These are phyloP conservation scores for Gaeumannomyces tritici DNA, from an alignment of 2,329 filamentous ascomycete genomes.

Conservation along the genomic window DNA sequence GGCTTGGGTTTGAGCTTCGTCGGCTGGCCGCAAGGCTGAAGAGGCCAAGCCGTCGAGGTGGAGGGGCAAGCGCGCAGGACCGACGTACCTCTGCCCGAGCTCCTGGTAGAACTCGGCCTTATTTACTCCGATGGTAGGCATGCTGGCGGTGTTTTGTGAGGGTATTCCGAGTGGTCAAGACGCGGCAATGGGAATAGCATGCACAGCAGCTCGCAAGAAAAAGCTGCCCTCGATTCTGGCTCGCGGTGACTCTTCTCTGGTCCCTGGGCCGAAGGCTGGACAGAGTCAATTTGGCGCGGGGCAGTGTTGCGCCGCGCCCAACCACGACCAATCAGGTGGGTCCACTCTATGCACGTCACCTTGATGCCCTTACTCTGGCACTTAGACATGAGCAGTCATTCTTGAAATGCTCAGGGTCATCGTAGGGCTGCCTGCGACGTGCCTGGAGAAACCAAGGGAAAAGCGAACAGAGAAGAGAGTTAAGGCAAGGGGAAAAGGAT, in stretches of 20 bases:
- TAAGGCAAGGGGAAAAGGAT: no score
- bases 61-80: not conserved
- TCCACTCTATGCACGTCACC: not conserved
- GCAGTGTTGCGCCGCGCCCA: not conserved
- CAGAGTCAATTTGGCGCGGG: not conserved
- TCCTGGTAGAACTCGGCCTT: constrained; percentile 5
- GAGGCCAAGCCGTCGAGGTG: not conserved
- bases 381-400: not conserved
- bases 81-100: constrained; percentile 4
- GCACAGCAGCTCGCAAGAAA: not conserved
- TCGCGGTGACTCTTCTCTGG: not conserved
- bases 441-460: no score
- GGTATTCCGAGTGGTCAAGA: not conserved
- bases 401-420: no score
- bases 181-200: not conserved
- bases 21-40: not conserved
- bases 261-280: not conserved
- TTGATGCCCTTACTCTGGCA: not conserved
- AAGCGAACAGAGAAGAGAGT: no score
- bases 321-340: not conserved
- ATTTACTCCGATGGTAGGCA: constrained; percentile 5
- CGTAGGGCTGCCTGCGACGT: no score
- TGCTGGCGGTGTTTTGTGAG: constrained; percentile 1
- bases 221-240: not conserved
- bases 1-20: not conserved